Percentiles rank a stretch among this genome's conserved stretches.
These are phyloP conservation scores for Oehlia diaphana DNA, from an alignment of 192 early-diverging fungal species.

Conservation along the genomic window DNA sequence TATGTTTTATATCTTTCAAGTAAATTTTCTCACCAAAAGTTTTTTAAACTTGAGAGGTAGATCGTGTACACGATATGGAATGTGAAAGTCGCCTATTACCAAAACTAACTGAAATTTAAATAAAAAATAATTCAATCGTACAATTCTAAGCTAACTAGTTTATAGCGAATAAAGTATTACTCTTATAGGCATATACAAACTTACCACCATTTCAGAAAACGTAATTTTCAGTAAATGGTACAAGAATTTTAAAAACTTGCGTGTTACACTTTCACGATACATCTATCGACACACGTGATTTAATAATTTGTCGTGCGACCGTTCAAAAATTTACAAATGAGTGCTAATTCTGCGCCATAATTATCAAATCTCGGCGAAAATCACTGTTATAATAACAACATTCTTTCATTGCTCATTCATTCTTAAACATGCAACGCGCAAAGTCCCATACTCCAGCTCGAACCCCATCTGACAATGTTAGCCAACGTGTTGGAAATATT, in stretches of 20 bases:
- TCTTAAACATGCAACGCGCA: slow-evolving; percentile 22
- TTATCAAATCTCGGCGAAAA: background rate
- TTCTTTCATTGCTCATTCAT: background rate
- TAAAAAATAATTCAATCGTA: background rate
- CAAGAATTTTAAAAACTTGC: slow-evolving; percentile 19
- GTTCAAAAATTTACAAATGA: no score
- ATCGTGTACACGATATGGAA: slow-evolving; percentile 87
- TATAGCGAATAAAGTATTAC: no score
- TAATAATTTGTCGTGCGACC: no score
- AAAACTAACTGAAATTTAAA: slow-evolving; percentile 68
- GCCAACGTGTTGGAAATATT: slow-evolving; percentile 6
- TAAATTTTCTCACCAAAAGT: slow-evolving; percentile 65
- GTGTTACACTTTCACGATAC: no score
- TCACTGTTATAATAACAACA: background rate
- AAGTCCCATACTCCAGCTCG: slow-evolving; percentile 20
- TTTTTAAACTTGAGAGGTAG: slow-evolving; percentile 92
- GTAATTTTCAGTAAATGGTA: slow-evolving; percentile 31
- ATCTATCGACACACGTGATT: no score
- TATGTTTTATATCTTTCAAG: no score
- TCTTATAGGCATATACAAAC: background rate
- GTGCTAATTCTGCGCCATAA: background rate
- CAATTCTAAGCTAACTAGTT: background rate
- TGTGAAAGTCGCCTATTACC: slow-evolving; percentile 92
- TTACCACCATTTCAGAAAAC: background rate
- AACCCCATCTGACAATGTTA: slow-evolving; percentile 22